Evolutionary conservation across 164 flowering plant species (phyloP), one percentile per base, ranked within the genome.

Genomic region (Amborella trichopoda): DNA sequence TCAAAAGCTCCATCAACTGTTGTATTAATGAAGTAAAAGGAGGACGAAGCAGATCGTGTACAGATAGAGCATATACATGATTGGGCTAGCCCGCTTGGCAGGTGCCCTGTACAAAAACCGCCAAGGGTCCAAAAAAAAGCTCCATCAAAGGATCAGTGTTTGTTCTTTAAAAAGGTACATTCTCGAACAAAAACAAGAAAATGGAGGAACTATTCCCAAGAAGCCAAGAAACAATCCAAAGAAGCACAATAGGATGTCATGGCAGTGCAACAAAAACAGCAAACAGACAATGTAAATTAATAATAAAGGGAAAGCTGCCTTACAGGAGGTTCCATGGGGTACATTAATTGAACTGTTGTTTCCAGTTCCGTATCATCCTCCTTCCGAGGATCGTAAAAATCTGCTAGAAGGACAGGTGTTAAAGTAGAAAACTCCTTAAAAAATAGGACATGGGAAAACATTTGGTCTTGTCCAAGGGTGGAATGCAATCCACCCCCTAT

Each of bases 331-430:
- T 84, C 95, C 3, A 62, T 49, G 20, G 96, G 94, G 56, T 39
- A 91, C 19, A 87, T 40, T 38, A 91, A 72, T 22, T 65, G 59
- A 66, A 91, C 96, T 54, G 65, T 77, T 18, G 95, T 91, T 44
- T 78, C 80, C 51, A 75, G 88, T 44, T 91, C 95, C 52, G 68
- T 34, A 56, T 91, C 95, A 59, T 91, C 99, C 60, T 91, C 83
- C 66, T 75, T 68, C 17, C 81, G 48, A 14, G 99, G 99, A 9
- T 87, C 63, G 47, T 84, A 84, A 56, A 91, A 76, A 71, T 91
- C 99, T 91, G 72, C 56, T 24, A 58, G 55, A 40, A 12, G 20
- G 44, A 40, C 20, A 48, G 23, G 14, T 23, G 17, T 10, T 3
- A 44, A 4, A 44, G 18, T 10, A 4, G 28, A 22, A 30, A 30